Evolutionary conservation across 2,329 filamentous ascomycete species (phyloP).

Genomic region (Iodosphaeria phyllophila): DNA sequence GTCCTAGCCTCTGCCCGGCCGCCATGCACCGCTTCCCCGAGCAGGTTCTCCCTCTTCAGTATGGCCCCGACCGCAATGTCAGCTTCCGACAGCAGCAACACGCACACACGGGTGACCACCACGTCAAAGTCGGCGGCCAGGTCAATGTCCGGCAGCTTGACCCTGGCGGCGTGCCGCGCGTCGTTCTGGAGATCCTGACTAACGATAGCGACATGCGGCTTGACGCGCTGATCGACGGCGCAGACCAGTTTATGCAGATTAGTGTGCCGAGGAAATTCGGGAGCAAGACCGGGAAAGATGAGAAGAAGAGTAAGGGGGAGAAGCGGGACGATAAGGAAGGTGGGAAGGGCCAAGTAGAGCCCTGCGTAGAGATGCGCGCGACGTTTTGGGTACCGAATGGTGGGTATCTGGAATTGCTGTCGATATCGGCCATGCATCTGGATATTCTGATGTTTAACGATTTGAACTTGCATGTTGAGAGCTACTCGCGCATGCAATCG

Average conservation of each 20-base stretch:
- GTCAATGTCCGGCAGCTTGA: constrained; percentile 22
- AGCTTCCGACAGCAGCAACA: constrained; percentile 19
- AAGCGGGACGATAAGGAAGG: constrained; percentile 5
- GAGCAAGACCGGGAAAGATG: constrained; percentile 8
- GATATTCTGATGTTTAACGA: constrained; percentile 21
- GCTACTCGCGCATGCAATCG: constrained; percentile 16
- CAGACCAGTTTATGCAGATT: constrained; percentile 19
- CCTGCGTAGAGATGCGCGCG: constrained; percentile 27
- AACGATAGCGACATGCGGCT: constrained; percentile 23
- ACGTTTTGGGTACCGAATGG: constrained; percentile 26
- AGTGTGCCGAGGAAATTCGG: constrained; percentile 17
- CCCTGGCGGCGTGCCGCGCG: constrained; percentile 14
- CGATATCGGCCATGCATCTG: constrained; percentile 15
- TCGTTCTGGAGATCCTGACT: constrained; percentile 24
- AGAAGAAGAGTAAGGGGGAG: constrained; percentile 12
- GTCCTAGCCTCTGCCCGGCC: constrained; percentile 8
- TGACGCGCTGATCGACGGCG: constrained; percentile 14
- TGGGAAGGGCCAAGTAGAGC: too few species aligned
- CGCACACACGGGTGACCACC: constrained; percentile 8
- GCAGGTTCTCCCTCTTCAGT: constrained; percentile 15
- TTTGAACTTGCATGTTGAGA: constrained; percentile 14
- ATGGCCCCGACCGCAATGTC: constrained; percentile 17
- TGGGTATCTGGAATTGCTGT: constrained; percentile 18
- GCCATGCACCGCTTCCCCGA: constrained; percentile 11
- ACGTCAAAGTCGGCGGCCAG: constrained; percentile 23